A percentile compares a stretch with the other conserved stretches of the same genome.
phyloP scores from a whole-genome alignment of 768 basidiomycete species.

The Hortiboletus flavorubellus region DNA sequence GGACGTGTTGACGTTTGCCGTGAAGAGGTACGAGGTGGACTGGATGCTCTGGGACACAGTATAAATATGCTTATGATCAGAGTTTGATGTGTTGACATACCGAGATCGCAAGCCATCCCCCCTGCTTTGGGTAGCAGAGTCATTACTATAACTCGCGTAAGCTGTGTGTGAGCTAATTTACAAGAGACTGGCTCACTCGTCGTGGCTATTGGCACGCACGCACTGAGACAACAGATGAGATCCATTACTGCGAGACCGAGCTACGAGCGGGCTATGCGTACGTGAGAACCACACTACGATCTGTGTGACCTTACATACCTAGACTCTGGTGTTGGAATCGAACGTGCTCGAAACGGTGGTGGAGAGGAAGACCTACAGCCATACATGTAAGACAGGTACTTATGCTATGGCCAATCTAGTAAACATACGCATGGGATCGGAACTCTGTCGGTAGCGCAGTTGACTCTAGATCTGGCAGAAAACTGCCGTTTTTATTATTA shows the following conservation, averaged over 20 bases:
- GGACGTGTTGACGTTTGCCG: conserved; percentile 16
- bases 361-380: conserved; percentile 18
- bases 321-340: conserved; percentile 32
- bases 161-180: background rate
- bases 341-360: conserved; percentile 15
- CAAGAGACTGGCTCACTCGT: conserved; percentile 14
- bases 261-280: conserved; percentile 20
- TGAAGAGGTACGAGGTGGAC: conserved; percentile 15
- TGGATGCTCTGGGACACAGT: conserved; percentile 11
- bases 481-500: conserved; percentile 2
- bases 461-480: conserved; percentile 5
- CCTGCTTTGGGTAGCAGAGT: background rate
- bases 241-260: conserved; percentile 18
- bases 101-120: conserved; percentile 6
- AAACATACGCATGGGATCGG: conserved; percentile 19
- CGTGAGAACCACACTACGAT: conserved; percentile 5
- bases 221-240: conserved; percentile 11
- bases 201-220: background rate
- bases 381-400: background rate
- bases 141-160: conserved; percentile 6
- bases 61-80: background rate
- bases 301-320: conserved; percentile 17
- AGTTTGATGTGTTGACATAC: conserved; percentile 9
- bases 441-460: conserved; percentile 25
- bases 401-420: background rate